Conservation (phyloP, 768 basidiomycete genomes). For the Tylopilus cervinicoccineus region DNA sequence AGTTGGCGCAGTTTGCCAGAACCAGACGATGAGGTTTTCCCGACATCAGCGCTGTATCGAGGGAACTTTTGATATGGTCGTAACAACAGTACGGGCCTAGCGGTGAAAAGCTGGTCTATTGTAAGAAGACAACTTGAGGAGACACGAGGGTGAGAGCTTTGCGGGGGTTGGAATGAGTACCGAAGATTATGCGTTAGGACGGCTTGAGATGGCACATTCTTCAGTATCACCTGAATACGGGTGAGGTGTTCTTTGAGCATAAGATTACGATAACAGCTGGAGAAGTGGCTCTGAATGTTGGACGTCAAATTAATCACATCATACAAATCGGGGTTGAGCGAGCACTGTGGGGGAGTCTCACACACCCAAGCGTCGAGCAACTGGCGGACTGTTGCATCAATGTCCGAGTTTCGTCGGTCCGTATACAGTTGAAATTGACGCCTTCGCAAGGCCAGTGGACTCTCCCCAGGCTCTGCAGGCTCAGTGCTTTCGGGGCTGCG, state of each 20-base stretch:
- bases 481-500: constrained; percentile 11
- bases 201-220: background rate
- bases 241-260: constrained; percentile 12
- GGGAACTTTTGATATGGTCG: background rate
- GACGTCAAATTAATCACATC: constrained; percentile 2
- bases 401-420: constrained; percentile 6
- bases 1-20: constrained; percentile 3
- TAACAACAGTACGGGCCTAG: constrained; percentile 2
- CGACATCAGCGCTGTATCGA: background rate
- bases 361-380: constrained; percentile 18
- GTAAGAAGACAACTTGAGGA: background rate
- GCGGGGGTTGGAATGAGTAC: constrained; percentile 7
- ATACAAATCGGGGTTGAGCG: constrained; percentile 1
- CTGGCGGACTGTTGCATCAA: background rate
- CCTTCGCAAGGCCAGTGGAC: background rate
- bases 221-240: constrained; percentile 11
- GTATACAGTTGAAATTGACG: constrained; percentile 11
- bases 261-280: constrained; percentile 15
- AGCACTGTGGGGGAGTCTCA: constrained; percentile 8
- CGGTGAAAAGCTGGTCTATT: constrained; percentile 1
- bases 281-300: constrained; percentile 1
- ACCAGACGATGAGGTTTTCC: background rate
- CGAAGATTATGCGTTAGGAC: background rate
- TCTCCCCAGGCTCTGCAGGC: background rate
- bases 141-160: background rate